Evolutionary conservation across 2,329 filamentous ascomycete species (phyloP).

Genomic region (Sporothrix brunneoviolacea): DNA sequence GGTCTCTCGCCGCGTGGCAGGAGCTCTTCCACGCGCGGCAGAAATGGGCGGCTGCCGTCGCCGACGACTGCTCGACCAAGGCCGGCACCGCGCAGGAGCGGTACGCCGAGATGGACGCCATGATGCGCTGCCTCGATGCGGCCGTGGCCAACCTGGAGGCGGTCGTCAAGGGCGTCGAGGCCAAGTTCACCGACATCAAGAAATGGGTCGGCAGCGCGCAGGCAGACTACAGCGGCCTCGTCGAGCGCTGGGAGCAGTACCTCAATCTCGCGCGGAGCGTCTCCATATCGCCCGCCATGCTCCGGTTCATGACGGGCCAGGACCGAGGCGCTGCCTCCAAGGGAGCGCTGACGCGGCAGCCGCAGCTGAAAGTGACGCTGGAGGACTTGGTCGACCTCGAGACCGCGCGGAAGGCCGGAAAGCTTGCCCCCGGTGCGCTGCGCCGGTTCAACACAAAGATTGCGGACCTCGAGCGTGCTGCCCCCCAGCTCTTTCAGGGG

Average conservation of each 20-base stretch:
- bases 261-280: slow-evolving; percentile 58
- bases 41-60: slow-evolving; percentile 68
- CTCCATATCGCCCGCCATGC: slow-evolving; percentile 59
- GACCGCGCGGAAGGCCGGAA: slow-evolving; percentile 65
- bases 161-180: slow-evolving; percentile 64
- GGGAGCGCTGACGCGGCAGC: slow-evolving; percentile 16
- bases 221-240: slow-evolving; percentile 58
- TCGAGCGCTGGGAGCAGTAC: slow-evolving; percentile 61
- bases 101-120: slow-evolving; percentile 66
- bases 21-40: slow-evolving; percentile 74
- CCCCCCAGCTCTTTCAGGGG: slow-evolving; percentile 52
- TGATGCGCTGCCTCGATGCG: slow-evolving; percentile 73
- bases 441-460: slow-evolving; percentile 55
- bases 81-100: slow-evolving; percentile 56
- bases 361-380: slow-evolving; percentile 43
- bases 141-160: slow-evolving; percentile 79
- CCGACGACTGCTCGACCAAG: slow-evolving; percentile 62
- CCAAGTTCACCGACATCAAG: slow-evolving; percentile 63
- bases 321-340: slow-evolving; percentile 32
- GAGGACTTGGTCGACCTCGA: slow-evolving; percentile 71
- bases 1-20: slow-evolving; percentile 81
- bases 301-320: slow-evolving; percentile 55
- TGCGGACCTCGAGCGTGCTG: slow-evolving; percentile 53
- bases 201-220: slow-evolving; percentile 63
- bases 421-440: slow-evolving; percentile 52